phyloP scores from a whole-genome alignment of 495 filamentous ascomycete species.

The Trichoderma orchidacearum region DNA sequence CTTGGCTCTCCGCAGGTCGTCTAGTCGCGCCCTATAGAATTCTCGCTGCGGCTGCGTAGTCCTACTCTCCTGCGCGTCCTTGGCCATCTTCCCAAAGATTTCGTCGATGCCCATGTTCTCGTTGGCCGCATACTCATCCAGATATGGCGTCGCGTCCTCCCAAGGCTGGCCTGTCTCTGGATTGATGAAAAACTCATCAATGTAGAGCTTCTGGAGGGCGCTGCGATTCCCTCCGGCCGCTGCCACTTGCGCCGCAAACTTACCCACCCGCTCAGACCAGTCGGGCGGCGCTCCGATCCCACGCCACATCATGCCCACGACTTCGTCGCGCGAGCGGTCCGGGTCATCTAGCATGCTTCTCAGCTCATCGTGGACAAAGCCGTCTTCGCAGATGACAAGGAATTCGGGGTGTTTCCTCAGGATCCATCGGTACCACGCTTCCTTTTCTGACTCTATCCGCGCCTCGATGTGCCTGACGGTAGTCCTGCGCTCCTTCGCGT shows the following conservation, averaged over 20 bases:
- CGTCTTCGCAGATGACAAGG: constrained; percentile 4
- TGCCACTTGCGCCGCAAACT: constrained; percentile 8
- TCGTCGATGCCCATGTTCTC: constrained; percentile 19
- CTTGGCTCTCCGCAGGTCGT: constrained; percentile 27
- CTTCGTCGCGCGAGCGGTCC: constrained; percentile 5
- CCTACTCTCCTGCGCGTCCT: constrained; percentile 18
- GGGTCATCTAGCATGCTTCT: constrained; percentile 12
- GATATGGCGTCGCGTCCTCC: constrained; percentile 18
- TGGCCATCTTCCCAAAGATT: constrained; percentile 19
- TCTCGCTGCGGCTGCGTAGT: constrained; percentile 20
- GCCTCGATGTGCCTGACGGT: constrained; percentile 22
- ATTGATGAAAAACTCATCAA: constrained; percentile 20
- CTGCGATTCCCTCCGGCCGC: constrained; percentile 7
- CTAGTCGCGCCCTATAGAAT: constrained; percentile 19
- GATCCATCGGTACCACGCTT: constrained; percentile 23
- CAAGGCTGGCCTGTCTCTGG: constrained; percentile 8
- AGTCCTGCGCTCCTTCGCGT: constrained; percentile 20
- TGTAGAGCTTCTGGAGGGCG: constrained; percentile 8
- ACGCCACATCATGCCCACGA: constrained; percentile 1
- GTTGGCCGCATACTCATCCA: constrained; percentile 18
- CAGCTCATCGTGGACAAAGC: constrained; percentile 11
- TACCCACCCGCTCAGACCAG: constrained; percentile 4
- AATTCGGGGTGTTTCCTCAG: constrained; percentile 7
- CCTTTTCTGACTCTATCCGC: constrained; percentile 25
- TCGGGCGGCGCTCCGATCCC: constrained; percentile 7